Conservation (phyloP, 768 basidiomycete species). For the Amanita thiersii region DNA sequence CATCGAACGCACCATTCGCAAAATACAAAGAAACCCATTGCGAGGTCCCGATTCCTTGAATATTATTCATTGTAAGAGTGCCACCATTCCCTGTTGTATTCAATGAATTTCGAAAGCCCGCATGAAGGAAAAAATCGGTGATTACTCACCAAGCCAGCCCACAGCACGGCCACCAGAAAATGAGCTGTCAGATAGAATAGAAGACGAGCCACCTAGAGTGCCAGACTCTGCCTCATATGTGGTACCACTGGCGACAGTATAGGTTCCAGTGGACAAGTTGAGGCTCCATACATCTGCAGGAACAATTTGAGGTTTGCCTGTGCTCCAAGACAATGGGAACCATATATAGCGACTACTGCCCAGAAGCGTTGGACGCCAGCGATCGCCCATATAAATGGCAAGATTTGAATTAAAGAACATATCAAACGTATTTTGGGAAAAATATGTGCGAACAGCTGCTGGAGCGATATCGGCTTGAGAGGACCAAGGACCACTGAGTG, state of each 20-base stretch:
- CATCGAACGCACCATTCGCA: no score
- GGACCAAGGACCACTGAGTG: slow-evolving; percentile 47
- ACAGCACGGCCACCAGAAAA: slow-evolving; percentile 48
- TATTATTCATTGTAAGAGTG: slow-evolving; percentile 44
- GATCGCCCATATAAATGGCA: slow-evolving; percentile 58
- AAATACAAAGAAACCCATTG: slow-evolving; percentile 60
- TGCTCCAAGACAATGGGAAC: slow-evolving; percentile 49
- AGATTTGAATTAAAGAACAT: slow-evolving; percentile 36
- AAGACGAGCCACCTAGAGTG: slow-evolving; percentile 37
- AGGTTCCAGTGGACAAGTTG: slow-evolving; percentile 42
- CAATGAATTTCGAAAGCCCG: background rate
- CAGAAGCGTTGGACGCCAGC: slow-evolving; percentile 46
- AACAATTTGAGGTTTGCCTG: slow-evolving; percentile 46
- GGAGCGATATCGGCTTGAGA: slow-evolving; percentile 51
- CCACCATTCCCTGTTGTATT: slow-evolving; percentile 45
- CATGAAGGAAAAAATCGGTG: slow-evolving; percentile 18
- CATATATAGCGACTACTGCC: slow-evolving; percentile 56
- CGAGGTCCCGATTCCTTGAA: slow-evolving; percentile 41
- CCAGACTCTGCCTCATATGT: slow-evolving; percentile 51
- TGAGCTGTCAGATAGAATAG: slow-evolving; percentile 29
- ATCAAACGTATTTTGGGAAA: slow-evolving; percentile 54
- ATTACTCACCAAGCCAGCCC: slow-evolving; percentile 51
- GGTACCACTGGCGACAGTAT: slow-evolving; percentile 39
- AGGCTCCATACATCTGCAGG: slow-evolving; percentile 51
- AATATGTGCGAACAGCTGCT: slow-evolving; percentile 42